Conservation (phyloP, 2,329 filamentous ascomycete genomes). For the Aspergillus costaricaensis region DNA sequence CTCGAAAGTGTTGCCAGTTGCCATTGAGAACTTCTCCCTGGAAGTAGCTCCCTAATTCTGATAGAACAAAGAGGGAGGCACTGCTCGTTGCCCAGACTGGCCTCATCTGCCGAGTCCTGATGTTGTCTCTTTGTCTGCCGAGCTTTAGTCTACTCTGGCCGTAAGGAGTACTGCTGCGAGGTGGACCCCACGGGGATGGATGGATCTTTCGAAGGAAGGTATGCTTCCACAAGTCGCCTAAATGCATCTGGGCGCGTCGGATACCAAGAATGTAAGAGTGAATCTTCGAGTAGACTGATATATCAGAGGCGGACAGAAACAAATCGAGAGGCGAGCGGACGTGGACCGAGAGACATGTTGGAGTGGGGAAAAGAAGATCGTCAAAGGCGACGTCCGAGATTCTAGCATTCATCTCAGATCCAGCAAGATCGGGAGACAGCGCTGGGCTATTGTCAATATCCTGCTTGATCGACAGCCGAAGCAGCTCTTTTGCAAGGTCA, state of each 20-base stretch:
- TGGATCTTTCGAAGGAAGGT: slow-evolving; percentile 75
- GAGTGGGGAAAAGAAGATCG: slow-evolving; percentile 78
- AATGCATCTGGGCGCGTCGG: slow-evolving; percentile 78
- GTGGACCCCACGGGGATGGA: slow-evolving; percentile 68
- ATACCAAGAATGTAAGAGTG: slow-evolving; percentile 86
- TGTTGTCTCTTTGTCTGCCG: slow-evolving; percentile 65
- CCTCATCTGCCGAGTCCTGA: slow-evolving; percentile 68
- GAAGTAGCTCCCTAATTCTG: slow-evolving; percentile 83
- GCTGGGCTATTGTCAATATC: slow-evolving; percentile 34
- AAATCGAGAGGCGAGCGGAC: slow-evolving; percentile 83
- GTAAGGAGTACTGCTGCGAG: slow-evolving; percentile 61
- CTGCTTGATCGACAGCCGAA: slow-evolving; percentile 62
- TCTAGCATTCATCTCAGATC: slow-evolving; percentile 29
- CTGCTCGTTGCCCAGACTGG: slow-evolving; percentile 88
- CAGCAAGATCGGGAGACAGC: slow-evolving; percentile 21
- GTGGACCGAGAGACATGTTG: slow-evolving; percentile 69
- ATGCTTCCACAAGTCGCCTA: slow-evolving; percentile 85
- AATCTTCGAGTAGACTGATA: slow-evolving; percentile 78
- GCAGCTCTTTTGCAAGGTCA: slow-evolving; percentile 75
- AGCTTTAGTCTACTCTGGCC: slow-evolving; percentile 63
- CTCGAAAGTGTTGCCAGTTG: slow-evolving; percentile 76
- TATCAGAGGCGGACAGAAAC: slow-evolving; percentile 75
- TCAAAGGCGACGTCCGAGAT: slow-evolving; percentile 61
- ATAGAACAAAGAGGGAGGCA: slow-evolving; percentile 83
- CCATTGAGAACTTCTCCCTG: slow-evolving; percentile 84